Conservation (phyloP, 2,329 filamentous ascomycete species). For the Proliferodiscus dingleyae region DNA sequence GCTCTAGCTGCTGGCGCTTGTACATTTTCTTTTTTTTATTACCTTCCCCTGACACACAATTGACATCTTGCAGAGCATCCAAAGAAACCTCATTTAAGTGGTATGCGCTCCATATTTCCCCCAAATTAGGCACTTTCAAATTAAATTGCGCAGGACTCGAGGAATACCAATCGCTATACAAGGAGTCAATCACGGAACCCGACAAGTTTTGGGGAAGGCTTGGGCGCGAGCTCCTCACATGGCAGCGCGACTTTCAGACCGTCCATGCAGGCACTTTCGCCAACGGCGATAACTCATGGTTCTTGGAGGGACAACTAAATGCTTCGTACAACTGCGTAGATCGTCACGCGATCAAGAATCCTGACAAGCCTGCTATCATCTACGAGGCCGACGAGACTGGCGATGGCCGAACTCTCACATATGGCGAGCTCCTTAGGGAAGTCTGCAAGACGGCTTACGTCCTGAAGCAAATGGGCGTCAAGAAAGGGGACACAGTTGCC, state of each 20-base stretch:
- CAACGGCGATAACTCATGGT: constrained; percentile 88
- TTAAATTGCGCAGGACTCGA: constrained; percentile 47
- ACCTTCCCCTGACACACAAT: constrained; percentile 13
- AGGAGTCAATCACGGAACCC: constrained; percentile 85
- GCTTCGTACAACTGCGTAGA: constrained; percentile 98
- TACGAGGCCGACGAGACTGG: constrained; percentile 93
- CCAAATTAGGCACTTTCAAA: neutral
- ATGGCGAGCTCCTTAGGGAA: constrained; percentile 86
- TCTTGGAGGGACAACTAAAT: constrained; percentile 87
- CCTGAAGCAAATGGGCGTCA: constrained; percentile 90
- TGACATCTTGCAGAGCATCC: constrained; percentile 52
- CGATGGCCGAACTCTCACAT: constrained; percentile 86
- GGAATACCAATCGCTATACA: constrained; percentile 64
- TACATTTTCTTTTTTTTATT: too few relatives aligned
- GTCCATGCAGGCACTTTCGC: constrained; percentile 71
- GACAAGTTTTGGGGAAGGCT: constrained; percentile 83
- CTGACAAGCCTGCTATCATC: constrained; percentile 91
- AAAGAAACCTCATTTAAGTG: constrained; percentile 61
- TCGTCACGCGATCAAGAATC: constrained; percentile 91
- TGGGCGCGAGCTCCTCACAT: constrained; percentile 84
- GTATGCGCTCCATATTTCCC: constrained; percentile 33
- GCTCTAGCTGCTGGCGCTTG: too few relatives aligned
- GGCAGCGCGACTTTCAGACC: constrained; percentile 88
- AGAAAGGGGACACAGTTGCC: constrained; percentile 94
- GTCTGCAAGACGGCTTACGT: constrained; percentile 84